A percentile compares a stretch with the other conserved stretches of the same genome.
Evolutionary conservation across 441 rosid genomes (phyloP).

Genomic region (Geranium incanum): DNA sequence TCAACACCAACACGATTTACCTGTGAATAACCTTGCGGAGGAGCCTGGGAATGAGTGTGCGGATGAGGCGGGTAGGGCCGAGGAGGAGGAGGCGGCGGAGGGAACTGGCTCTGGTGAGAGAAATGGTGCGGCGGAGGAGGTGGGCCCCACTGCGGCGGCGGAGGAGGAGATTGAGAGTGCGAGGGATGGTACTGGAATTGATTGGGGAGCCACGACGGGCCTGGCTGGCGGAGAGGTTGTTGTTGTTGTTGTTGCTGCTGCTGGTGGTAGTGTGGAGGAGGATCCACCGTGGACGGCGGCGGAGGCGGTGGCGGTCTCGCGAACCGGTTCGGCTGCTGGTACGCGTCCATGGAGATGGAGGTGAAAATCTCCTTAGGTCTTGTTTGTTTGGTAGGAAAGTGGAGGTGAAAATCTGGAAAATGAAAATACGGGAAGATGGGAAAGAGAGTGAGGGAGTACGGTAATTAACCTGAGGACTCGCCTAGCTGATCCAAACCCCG

Average conservation of each 20-base stretch:
- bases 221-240: constrained; percentile 41
- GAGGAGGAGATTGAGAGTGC: constrained; percentile 32
- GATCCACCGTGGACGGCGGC: constrained; percentile 40
- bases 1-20: constrained; percentile 16
- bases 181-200: constrained; percentile 52
- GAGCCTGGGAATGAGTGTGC: constrained; percentile 34
- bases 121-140: constrained; percentile 32
- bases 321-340: constrained; percentile 52
- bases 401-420: no score
- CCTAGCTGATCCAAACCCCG: no score
- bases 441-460: no score
- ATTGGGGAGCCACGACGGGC: constrained; percentile 55
- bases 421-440: no score
- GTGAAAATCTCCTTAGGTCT: no score
- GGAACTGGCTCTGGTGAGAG: constrained; percentile 26
- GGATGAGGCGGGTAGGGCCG: constrained; percentile 16
- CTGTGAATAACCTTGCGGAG: constrained; percentile 41
- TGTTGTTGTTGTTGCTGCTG: constrained; percentile 17
- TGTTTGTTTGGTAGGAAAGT: no score
- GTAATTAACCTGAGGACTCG: no score
- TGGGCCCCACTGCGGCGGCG: constrained; percentile 36
- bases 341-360: constrained; percentile 51
- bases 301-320: constrained; percentile 34
- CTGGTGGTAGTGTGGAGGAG: constrained; percentile 40
- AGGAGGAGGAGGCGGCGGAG: no score